Conservation (phyloP, 805 yeast species). For the Geotrichum ghanense region DNA sequence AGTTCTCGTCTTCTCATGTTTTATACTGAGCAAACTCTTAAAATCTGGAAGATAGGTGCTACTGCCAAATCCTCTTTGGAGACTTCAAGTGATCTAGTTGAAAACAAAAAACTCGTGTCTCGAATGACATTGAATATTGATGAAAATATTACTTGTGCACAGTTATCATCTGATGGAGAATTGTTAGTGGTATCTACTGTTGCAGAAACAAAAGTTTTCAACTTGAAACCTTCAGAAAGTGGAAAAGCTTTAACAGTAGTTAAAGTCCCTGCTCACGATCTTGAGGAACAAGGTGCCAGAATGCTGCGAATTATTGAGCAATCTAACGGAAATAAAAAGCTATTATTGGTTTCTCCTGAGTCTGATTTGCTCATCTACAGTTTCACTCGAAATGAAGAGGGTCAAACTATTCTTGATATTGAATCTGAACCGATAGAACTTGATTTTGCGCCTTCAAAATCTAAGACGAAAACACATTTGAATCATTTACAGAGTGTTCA, state of each 20-base stretch:
- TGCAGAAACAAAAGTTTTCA: constrained; percentile 56
- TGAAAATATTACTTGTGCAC: constrained; percentile 64
- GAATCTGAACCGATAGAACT: neutral
- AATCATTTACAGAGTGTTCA: constrained; percentile 43
- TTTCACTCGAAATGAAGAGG: constrained; percentile 4
- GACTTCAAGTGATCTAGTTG: constrained; percentile 17
- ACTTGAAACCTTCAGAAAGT: constrained; percentile 33
- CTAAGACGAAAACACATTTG: constrained; percentile 19
- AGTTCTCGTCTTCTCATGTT: constrained; percentile 43
- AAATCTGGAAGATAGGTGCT: constrained; percentile 58
- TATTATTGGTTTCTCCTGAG: constrained; percentile 19
- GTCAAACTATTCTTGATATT: constrained; percentile 3
- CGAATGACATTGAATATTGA: constrained; percentile 61
- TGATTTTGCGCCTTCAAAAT: neutral
- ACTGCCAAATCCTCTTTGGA: constrained; percentile 11
- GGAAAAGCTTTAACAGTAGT: constrained; percentile 34
- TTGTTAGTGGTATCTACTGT: constrained; percentile 63
- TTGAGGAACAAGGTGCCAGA: constrained; percentile 39
- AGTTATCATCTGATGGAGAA: constrained; percentile 53
- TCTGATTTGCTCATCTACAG: constrained; percentile 18
- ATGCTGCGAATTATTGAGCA: constrained; percentile 5
- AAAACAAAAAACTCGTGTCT: constrained; percentile 46
- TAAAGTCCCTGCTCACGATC: constrained; percentile 33
- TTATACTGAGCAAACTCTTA: constrained; percentile 77
- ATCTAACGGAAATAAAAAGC: constrained; percentile 1